Evolutionary conservation across 1,284 basidiomycete species (phyloP), one percentile per base, ranked within the genome.

Genomic region (Pseudozyma pruni): DNA sequence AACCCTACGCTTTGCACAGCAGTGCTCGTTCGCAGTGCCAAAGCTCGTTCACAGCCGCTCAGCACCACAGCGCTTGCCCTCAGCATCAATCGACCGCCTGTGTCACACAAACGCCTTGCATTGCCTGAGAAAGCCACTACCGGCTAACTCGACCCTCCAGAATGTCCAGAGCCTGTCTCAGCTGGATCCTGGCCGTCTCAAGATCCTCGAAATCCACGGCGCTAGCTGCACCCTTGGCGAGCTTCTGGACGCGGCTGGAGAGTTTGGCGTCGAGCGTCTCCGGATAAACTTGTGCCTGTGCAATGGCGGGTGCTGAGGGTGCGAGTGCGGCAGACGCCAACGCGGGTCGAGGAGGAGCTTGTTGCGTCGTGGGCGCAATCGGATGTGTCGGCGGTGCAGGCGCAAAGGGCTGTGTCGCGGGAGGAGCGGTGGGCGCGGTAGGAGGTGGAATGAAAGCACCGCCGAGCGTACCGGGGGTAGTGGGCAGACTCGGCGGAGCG

Each of bases 271-370:
- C 47, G 13, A 76, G 55, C 2, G 23, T 41, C 2, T 93, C 93
- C 1, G 91, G 90, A 6, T 85, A 94, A 76, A 35, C 35, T 8
- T 43, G 29, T 16, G 51, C 31, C n/a, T 25, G 29, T 8, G 27
- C 34, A 20, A 44, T 17, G 3, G 20, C 27, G 10, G 40, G 38
- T 17, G 44, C 50, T 17, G 57, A 41, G 1, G 57, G 45, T n/a
- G 56, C 47, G 37, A 29, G 5, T 13, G 42, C 3, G 32, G 29
- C 31, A 29, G 42, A 44, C 17, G 41, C 27, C 27, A 31, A n/a
- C n/a, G n/a, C 27, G 6, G 27, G 27, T 29, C 7, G 27, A 29
- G 27, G 27, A 6, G 27, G 27, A 29, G 27, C 27, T 29, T 29
- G 27, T 7, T 19, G 25, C 29, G 39, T 34, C 23, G 43, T 32